Conservation (phyloP, 805 yeast genomes). For the Yarrowia sp. region DNA sequence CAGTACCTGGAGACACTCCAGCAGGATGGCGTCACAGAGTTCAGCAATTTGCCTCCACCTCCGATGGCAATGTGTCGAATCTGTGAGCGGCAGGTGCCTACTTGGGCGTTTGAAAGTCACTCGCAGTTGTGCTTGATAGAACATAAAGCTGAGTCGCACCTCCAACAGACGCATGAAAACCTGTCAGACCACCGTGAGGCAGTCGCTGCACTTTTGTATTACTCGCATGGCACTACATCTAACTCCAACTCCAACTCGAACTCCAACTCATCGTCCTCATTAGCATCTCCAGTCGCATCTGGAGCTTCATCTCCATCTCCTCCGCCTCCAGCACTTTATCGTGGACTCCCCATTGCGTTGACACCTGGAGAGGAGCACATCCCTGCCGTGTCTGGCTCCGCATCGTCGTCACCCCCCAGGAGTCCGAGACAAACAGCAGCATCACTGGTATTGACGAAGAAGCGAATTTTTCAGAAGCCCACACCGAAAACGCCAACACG, state of each 20-base stretch:
- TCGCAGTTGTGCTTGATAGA: constrained; percentile 83
- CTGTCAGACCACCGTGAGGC: constrained; percentile 65
- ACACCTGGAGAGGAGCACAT: constrained; percentile 16
- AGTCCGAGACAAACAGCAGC: constrained; percentile 13
- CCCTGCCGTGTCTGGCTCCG: background rate
- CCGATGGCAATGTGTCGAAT: constrained; percentile 81
- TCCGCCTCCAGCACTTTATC: constrained; percentile 4
- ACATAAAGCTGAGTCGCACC: constrained; percentile 74
- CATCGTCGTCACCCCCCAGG: constrained; percentile 28
- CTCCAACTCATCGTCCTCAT: background rate
- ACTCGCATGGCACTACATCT: constrained; percentile 35
- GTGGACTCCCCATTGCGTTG: constrained; percentile 5
- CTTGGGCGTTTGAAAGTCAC: constrained; percentile 95
- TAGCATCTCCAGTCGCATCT: constrained; percentile 13
- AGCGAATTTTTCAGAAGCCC: constrained; percentile 34
- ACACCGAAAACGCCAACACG: constrained; percentile 42
- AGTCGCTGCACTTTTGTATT: constrained; percentile 40
- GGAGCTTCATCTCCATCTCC: constrained; percentile 6
- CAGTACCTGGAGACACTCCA: constrained; percentile 65
- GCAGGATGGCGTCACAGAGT: constrained; percentile 62
- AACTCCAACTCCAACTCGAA: background rate
- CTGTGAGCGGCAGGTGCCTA: constrained; percentile 86
- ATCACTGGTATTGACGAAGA: constrained; percentile 31
- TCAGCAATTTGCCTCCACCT: constrained; percentile 63
- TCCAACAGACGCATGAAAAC: constrained; percentile 71